Conservation (phyloP, 2,329 filamentous ascomycete genomes). For the Westerdykella sp. region DNA sequence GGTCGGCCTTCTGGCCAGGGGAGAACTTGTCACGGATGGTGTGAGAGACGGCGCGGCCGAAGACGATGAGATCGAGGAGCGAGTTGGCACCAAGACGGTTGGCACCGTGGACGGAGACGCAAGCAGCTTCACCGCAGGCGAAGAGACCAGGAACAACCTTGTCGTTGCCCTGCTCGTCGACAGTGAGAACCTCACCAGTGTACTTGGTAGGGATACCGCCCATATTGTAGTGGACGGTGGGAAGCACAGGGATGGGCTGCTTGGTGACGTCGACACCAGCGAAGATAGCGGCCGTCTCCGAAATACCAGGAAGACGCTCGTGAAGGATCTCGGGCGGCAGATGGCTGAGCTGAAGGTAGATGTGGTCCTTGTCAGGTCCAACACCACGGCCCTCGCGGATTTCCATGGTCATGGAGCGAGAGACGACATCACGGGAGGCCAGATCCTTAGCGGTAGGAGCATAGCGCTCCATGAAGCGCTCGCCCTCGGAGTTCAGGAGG, state of each 20-base stretch:
- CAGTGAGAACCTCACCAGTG: conserved; percentile 89
- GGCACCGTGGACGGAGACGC: conserved; percentile 95
- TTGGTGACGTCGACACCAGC: conserved; percentile 94
- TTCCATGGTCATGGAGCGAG: conserved; percentile 96
- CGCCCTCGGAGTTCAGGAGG: conserved; percentile 93
- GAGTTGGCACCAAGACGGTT: conserved; percentile 98
- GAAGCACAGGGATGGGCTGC: conserved; percentile 92
- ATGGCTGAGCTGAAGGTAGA: conserved; percentile 96
- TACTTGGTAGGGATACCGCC: conserved; percentile 97
- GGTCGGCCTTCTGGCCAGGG: conserved; percentile 72
- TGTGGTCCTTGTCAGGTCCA: conserved; percentile 94
- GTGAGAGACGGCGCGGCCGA: conserved; percentile 94
- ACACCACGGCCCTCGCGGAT: conserved; percentile 97
- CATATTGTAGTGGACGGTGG: conserved; percentile 99
- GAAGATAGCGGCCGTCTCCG: conserved; percentile 96
- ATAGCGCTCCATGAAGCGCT: conserved; percentile 99
- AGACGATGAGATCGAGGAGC: conserved; percentile 93
- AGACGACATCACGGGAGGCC: conserved; percentile 91
- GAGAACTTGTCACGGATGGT: conserved; percentile 92
- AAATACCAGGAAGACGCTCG: conserved; percentile 96
- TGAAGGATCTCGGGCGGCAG: conserved; percentile 85
- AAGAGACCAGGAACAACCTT: conserved; percentile 91
- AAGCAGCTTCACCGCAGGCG: conserved; percentile 94
- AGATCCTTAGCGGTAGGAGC: conserved; percentile 97
- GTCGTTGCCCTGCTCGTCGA: conserved; percentile 81